Evolutionary conservation across 164 flowering plant species (phyloP).

Genomic region (Amborella trichopoda): DNA sequence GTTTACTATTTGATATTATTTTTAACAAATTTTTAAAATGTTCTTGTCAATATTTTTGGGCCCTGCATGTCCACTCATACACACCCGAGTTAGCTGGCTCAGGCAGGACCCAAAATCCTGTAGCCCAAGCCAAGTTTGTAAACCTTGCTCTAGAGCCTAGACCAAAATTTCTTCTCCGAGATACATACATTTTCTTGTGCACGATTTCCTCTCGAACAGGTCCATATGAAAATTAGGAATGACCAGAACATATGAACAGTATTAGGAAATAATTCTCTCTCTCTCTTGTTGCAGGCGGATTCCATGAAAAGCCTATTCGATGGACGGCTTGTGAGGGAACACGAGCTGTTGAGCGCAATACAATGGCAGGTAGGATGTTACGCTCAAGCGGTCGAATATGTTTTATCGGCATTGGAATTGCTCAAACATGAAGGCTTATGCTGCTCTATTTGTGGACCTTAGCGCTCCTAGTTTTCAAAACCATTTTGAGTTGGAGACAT

Average conservation of each 20-base stretch:
- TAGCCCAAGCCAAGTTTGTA: background rate
- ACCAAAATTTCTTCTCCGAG: background rate
- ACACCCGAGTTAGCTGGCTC: no score
- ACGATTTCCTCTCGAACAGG: background rate
- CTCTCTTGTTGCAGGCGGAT: slow-evolving; percentile 53
- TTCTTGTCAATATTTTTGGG: no score
- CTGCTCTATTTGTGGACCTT: no score
- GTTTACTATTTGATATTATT: no score
- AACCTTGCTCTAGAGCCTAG: background rate
- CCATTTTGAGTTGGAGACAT: no score
- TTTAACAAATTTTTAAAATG: no score
- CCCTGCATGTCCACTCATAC: no score
- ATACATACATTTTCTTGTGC: background rate
- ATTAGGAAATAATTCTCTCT: no score
- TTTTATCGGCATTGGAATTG: no score
- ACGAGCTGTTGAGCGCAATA: slow-evolving; percentile 88
- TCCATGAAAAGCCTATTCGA: slow-evolving; percentile 79
- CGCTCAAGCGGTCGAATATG: no score
- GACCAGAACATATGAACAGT: background rate
- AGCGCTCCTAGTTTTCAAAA: no score
- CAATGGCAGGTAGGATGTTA: slow-evolving; percentile 65
- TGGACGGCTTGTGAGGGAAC: slow-evolving; percentile 85
- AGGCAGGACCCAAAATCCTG: background rate
- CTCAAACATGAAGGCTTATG: no score
- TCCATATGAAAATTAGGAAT: background rate